A percentile compares a stretch with the other conserved stretches of the same genome.
phyloP scores from a whole-genome alignment of 164 flowering plant genomes.

The Chimonanthus salicifolius region DNA sequence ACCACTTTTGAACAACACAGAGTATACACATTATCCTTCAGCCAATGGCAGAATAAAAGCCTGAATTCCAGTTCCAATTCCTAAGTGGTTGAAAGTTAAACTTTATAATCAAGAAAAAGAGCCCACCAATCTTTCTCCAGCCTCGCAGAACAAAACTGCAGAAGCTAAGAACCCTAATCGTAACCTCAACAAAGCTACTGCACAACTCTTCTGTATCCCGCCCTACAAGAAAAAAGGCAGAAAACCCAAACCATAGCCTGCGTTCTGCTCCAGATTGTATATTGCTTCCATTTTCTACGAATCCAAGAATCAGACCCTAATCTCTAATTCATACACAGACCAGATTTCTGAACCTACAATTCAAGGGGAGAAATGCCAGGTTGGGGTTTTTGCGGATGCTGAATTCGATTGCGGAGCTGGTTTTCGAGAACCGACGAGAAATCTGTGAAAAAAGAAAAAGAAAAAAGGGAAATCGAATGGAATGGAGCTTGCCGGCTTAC shows the following conservation, averaged over 20 bases:
- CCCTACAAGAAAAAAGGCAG: background rate
- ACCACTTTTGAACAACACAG: constrained; percentile 94
- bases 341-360: background rate
- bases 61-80: constrained; percentile 4
- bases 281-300: too few relatives aligned
- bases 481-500: too few relatives aligned
- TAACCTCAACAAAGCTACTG: too few relatives aligned
- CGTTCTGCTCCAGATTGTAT: constrained; percentile 16
- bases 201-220: background rate
- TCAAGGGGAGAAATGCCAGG: background rate
- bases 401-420: too few relatives aligned
- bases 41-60: constrained; percentile 1
- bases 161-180: background rate
- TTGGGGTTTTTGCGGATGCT: background rate
- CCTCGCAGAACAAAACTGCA: background rate
- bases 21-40: constrained; percentile 93
- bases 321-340: background rate
- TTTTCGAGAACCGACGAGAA: too few relatives aligned
- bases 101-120: background rate
- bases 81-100: background rate
- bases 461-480: too few relatives aligned
- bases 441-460: background rate
- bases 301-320: background rate
- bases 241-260: constrained; percentile 8
- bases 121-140: too few relatives aligned